Base-by-base conservation (phyloP, 352 stramenopile genomes). In the Globisporangium carolinianum region DNA sequence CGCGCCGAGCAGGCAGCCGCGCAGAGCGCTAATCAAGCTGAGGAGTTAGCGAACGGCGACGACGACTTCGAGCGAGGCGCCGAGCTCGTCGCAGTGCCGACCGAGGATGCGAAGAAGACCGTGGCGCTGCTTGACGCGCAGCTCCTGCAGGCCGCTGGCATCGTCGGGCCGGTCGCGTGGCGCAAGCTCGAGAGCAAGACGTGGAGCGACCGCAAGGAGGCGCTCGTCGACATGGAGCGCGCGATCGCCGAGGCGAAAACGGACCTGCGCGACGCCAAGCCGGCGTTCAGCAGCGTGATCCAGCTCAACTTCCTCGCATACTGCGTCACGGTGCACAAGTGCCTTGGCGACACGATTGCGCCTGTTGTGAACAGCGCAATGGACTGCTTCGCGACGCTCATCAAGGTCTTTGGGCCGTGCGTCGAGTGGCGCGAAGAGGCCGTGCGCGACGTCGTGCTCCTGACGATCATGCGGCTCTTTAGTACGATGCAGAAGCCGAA, bases 121-220 rank as follows among this genome's bases (percentile, higher is more conserved):
- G 53, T 72, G 6, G 57, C 66, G 8, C 57, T 91, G 12, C 47
- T 93, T 9, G 76, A 88, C 24, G 32, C 58, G 2, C 63, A 75
- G 43, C 17, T 76, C 12, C 41, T 53, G 3, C 67, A 66, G 12
- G 83, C 83, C 0, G 68, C 85, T 24, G 64, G 47, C 3, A 58
- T 89, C 3, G 64, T 89, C 11, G 83, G 83, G 0, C 83, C 83
- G 3, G 83, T 93, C 4, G 64, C 63, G 14, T 91, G 77, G 78
- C 75, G 77, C 18, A 93, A 93, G 48, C 74, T 91, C 46, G 78
- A 86, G 42, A 89, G 80, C 60, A 91, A 91, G 60, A 88, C 76
- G 37, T 93, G 83, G 81, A 91, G 79, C 52, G 83, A 93, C 59
- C 72, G 83, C 24, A 90, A 90, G 54, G 83, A 93, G 38, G 81